Percentiles rank a stretch among this genome's conserved stretches.
Evolutionary conservation across 441 rosid genomes (phyloP).

Genomic region (Breynia disticha): DNA sequence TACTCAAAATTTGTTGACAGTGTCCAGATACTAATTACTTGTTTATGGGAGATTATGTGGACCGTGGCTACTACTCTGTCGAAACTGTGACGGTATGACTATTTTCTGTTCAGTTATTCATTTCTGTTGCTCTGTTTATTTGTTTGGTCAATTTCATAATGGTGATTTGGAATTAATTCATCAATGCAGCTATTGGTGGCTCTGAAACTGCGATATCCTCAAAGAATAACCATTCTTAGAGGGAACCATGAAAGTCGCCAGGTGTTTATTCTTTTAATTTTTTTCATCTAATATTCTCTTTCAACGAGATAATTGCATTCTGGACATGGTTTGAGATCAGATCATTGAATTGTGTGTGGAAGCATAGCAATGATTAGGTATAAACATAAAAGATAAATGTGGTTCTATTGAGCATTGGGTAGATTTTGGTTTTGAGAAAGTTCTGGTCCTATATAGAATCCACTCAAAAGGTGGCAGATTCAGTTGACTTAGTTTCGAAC

Average conservation of each 20-base stretch:
- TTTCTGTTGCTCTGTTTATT: neutral
- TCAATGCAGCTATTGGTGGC: constrained; percentile 64
- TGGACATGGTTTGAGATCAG: too few relatives aligned
- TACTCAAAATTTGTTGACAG: constrained; percentile 22
- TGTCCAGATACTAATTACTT: constrained; percentile 73
- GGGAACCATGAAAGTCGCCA: constrained; percentile 97
- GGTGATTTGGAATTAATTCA: neutral
- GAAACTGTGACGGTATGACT: constrained; percentile 82
- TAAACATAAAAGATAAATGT: too few relatives aligned
- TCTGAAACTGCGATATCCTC: constrained; percentile 70
- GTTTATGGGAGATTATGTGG: constrained; percentile 78
- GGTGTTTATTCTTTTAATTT: constrained; percentile 28
- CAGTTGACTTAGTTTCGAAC: too few relatives aligned
- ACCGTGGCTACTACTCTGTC: constrained; percentile 76
- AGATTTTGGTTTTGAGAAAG: too few relatives aligned
- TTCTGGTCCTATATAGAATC: too few relatives aligned
- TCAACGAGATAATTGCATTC: neutral
- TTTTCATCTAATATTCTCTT: neutral
- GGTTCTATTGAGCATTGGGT: too few relatives aligned
- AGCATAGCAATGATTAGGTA: too few relatives aligned
- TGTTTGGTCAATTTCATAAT: neutral
- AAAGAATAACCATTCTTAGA: constrained; percentile 80
- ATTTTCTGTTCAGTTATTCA: neutral
- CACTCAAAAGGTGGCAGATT: too few relatives aligned
- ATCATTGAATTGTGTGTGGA: too few relatives aligned